Percentiles rank a stretch among this genome's conserved stretches.
phyloP scores from a whole-genome alignment of 2,329 filamentous ascomycete species.

The Monosporascus sp. region DNA sequence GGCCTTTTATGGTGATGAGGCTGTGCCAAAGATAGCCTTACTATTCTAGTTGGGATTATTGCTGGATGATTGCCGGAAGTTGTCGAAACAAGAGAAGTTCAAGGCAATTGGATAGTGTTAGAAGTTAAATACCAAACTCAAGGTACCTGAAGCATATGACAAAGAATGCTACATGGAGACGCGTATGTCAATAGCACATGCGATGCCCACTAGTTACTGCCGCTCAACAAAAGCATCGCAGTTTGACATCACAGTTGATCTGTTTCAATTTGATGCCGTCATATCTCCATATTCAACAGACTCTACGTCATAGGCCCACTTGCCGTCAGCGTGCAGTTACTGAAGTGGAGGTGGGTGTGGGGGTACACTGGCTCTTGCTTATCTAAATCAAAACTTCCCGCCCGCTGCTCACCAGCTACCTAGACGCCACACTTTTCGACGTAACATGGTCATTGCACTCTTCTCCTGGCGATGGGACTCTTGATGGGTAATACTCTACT shows the following conservation, averaged over 20 bases:
- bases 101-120: neutral
- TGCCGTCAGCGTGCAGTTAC: neutral
- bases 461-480: too few species aligned
- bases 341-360: neutral
- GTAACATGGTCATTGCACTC: too few species aligned
- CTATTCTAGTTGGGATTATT: neutral
- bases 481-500: too few species aligned
- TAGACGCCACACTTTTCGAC: too few species aligned
- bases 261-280: neutral
- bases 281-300: neutral
- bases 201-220: neutral
- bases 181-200: neutral
- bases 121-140: conserved; percentile 9
- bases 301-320: neutral
- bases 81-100: neutral
- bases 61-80: conserved; percentile 1
- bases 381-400: neutral
- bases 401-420: too few species aligned
- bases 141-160: neutral
- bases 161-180: neutral
- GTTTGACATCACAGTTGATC: neutral
- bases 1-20: neutral
- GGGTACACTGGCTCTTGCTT: neutral
- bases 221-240: neutral
- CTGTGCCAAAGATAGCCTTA: neutral